A percentile compares a stretch with the other conserved stretches of the same genome.
Evolutionary conservation across 345 rosid genomes (phyloP).

Genomic region (Gossypium ekmanianum): DNA sequence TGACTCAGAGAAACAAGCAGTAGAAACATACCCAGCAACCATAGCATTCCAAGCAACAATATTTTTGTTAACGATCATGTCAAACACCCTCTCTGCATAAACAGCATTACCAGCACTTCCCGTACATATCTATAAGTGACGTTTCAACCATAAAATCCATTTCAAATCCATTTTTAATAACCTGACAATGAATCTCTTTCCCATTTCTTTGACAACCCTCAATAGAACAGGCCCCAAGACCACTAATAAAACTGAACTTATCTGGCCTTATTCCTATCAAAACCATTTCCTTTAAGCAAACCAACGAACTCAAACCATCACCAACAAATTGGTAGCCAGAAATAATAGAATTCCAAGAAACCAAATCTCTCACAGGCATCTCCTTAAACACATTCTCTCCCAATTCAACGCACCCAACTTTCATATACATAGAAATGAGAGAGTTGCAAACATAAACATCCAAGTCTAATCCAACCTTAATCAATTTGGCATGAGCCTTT

Average conservation of each 20-base stretch:
- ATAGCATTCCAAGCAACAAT: slow-evolving; percentile 71
- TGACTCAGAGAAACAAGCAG: slow-evolving; percentile 34
- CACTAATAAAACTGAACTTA: slow-evolving; percentile 48
- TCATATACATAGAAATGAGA: slow-evolving; percentile 56
- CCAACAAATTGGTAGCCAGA: slow-evolving; percentile 56
- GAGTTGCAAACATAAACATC: slow-evolving; percentile 69
- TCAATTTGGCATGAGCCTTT: slow-evolving; percentile 46
- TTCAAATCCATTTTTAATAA: slow-evolving; percentile 42
- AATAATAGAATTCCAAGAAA: slow-evolving; percentile 82
- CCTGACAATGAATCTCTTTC: slow-evolving; percentile 71
- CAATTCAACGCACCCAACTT: slow-evolving; percentile 35
- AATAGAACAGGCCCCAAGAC: slow-evolving; percentile 51
- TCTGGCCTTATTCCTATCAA: slow-evolving; percentile 40
- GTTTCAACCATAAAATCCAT: slow-evolving; percentile 56
- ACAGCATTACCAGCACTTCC: slow-evolving; percentile 49
- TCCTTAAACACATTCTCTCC: slow-evolving; percentile 63
- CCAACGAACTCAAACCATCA: slow-evolving; percentile 42
- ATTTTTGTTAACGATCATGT: slow-evolving; percentile 35
- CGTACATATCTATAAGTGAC: slow-evolving; percentile 61
- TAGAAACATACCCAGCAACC: slow-evolving; percentile 55
- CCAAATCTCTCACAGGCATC: slow-evolving; percentile 63
- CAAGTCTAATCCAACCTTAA: slow-evolving; percentile 51
- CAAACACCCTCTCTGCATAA: slow-evolving; percentile 58
- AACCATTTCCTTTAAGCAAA: slow-evolving; percentile 44
- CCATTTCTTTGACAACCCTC: slow-evolving; percentile 36